Conservation (phyloP, 352 stramenopile genomes). For the Globisporangium echinulatum region DNA sequence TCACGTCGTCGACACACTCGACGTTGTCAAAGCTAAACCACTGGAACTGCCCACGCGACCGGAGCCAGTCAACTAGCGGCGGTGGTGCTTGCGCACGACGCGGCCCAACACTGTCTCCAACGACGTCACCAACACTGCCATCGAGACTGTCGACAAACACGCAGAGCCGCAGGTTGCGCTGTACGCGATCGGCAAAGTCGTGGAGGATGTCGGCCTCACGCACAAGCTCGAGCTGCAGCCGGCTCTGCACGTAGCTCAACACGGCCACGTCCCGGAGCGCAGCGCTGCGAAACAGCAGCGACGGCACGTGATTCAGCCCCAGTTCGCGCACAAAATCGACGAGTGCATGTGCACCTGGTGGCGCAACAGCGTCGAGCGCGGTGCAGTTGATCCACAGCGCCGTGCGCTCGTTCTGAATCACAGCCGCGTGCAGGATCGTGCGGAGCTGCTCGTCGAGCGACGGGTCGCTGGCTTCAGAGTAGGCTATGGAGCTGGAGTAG, state of each 20-base stretch:
- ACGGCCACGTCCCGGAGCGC: slow-evolving; percentile 28
- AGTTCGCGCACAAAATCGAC: slow-evolving; percentile 25
- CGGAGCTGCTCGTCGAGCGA: slow-evolving; percentile 6
- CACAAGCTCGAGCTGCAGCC: slow-evolving; percentile 23
- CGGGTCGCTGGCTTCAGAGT: not conserved
- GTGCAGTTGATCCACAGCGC: slow-evolving; percentile 25
- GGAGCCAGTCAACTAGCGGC: slow-evolving; percentile 4
- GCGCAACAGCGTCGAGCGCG: not conserved
- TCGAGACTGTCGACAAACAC: slow-evolving; percentile 17
- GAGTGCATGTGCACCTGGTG: slow-evolving; percentile 6
- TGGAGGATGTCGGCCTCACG: slow-evolving; percentile 23
- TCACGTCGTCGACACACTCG: not conserved
- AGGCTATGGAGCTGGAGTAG: not conserved
- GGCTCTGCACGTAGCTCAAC: slow-evolving; percentile 28
- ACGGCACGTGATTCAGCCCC: slow-evolving; percentile 25
- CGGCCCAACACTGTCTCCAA: not conserved
- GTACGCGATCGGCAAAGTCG: slow-evolving; percentile 24
- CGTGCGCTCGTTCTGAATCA: slow-evolving; percentile 28
- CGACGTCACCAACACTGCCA: not conserved
- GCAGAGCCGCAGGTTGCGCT: slow-evolving; percentile 39
- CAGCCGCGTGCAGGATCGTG: slow-evolving; percentile 16
- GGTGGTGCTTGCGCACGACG: too few species aligned
- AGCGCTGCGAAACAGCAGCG: slow-evolving; percentile 24
- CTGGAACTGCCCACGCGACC: slow-evolving; percentile 8
- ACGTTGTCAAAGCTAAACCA: slow-evolving; percentile 11